These are phyloP conservation scores for Malus orientalis DNA, from an alignment of 306 rosid genomes.

Conservation along the genomic window DNA sequence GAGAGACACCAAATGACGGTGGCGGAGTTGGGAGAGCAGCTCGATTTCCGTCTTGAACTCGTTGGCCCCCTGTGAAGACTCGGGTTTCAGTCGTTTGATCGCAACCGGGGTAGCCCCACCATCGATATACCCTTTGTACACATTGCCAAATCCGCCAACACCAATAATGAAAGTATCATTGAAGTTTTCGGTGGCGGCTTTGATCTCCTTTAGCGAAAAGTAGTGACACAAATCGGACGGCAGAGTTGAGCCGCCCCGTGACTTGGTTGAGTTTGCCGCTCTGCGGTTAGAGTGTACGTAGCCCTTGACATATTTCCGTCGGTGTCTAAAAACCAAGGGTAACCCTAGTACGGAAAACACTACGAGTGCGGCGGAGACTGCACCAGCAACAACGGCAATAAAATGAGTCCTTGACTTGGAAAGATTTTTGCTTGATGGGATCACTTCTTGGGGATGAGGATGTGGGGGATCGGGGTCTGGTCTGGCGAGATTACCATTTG, in stretches of 20 bases:
- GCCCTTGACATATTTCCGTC: too few species aligned
- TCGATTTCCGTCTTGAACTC: constrained; percentile 26
- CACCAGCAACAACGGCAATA: neutral
- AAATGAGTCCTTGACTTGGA: neutral
- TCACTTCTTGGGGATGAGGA: too few species aligned
- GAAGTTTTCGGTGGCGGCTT: constrained; percentile 27
- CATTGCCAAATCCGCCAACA: constrained; percentile 31
- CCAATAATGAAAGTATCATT: constrained; percentile 17
- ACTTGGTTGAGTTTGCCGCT: neutral
- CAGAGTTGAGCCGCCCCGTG: neutral
- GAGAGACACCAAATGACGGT: constrained; percentile 10
- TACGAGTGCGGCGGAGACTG: too few species aligned
- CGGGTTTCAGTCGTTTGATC: constrained; percentile 10
- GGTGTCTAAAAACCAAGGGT: too few species aligned
- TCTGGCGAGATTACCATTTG: constrained; percentile 2
- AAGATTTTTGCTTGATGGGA: neutral
- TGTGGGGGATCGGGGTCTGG: neutral
- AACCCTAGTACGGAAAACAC: too few species aligned
- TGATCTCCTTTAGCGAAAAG: constrained; percentile 24
- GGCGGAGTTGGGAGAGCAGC: constrained; percentile 24
- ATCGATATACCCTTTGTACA: constrained; percentile 22
- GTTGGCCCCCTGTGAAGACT: constrained; percentile 6
- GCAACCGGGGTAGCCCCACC: constrained; percentile 13
- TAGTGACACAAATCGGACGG: constrained; percentile 21
- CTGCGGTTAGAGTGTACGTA: neutral